These are phyloP conservation scores for Candida awuae DNA, from an alignment of 805 yeast species.

Conservation along the genomic window DNA sequence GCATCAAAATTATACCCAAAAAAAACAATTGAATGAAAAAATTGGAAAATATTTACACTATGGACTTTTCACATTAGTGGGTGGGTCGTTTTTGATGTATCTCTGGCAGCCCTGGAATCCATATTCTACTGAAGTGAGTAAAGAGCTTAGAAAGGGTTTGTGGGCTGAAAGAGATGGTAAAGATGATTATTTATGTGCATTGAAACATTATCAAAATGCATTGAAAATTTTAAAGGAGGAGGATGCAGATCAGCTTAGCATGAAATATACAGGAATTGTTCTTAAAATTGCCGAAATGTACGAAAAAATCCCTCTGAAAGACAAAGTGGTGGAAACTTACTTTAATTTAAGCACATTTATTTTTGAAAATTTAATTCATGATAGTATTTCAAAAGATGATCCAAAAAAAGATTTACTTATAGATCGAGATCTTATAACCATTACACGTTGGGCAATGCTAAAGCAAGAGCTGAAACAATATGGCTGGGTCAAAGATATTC, in stretches of 20 bases:
- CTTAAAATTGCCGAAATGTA: slow-evolving; percentile 82
- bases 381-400: slow-evolving; percentile 14
- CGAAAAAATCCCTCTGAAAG: slow-evolving; percentile 53
- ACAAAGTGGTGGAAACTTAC: slow-evolving; percentile 57
- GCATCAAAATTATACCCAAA: slow-evolving; percentile 7
- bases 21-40: slow-evolving; percentile 12
- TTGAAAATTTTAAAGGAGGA: slow-evolving; percentile 51
- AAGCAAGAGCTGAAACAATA: slow-evolving; percentile 8
- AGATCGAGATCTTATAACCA: slow-evolving; percentile 24
- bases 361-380: slow-evolving; percentile 22
- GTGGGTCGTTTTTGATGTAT: slow-evolving; percentile 18
- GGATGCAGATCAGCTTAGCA: slow-evolving; percentile 50
- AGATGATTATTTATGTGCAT: slow-evolving; percentile 57
- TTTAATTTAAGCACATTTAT: slow-evolving; percentile 21
- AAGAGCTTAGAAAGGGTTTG: slow-evolving; percentile 60
- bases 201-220: slow-evolving; percentile 68
- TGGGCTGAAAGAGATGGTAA: slow-evolving; percentile 75
- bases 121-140: slow-evolving; percentile 46
- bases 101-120: slow-evolving; percentile 32
- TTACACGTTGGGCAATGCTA: slow-evolving; percentile 22
- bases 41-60: slow-evolving; percentile 13
- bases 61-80: slow-evolving; percentile 15
- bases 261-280: slow-evolving; percentile 87
- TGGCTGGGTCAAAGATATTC: slow-evolving; percentile 7
- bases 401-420: slow-evolving; percentile 21